Conservation (phyloP, 1,139 yeast species). For the Blastobotrys persicus region DNA sequence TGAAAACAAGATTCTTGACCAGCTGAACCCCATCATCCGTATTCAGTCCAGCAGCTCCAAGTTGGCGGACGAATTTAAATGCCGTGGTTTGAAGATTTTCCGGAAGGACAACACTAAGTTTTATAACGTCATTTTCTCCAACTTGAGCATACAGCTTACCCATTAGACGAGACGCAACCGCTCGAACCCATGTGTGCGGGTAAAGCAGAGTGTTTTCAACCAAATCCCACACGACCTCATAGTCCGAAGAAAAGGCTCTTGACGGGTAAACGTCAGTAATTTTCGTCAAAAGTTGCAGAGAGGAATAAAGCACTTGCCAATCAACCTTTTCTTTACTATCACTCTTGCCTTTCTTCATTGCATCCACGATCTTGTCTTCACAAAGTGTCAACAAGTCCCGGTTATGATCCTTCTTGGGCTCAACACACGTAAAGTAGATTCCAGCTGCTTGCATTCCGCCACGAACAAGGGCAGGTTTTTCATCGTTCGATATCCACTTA, state of each 20-base stretch:
- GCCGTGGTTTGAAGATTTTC: constrained; percentile 58
- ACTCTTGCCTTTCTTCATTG: constrained; percentile 25
- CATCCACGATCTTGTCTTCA: constrained; percentile 23
- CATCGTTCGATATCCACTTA: constrained; percentile 66
- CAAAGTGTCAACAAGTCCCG: constrained; percentile 24
- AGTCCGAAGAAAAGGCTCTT: constrained; percentile 35
- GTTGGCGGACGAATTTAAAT: constrained; percentile 67
- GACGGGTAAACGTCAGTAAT: constrained; percentile 32
- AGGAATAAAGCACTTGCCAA: constrained; percentile 79
- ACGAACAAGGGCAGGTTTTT: constrained; percentile 56
- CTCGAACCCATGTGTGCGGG: constrained; percentile 92
- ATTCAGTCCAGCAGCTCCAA: constrained; percentile 72
- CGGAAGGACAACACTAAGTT: constrained; percentile 26
- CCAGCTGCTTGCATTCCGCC: constrained; percentile 79
- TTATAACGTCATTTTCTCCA: constrained; percentile 30
- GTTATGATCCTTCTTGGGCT: constrained; percentile 31
- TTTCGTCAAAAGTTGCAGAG: constrained; percentile 52
- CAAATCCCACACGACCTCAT: constrained; percentile 48
- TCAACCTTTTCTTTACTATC: constrained; percentile 31
- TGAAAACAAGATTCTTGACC: constrained; percentile 62
- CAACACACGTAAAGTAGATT: constrained; percentile 54
- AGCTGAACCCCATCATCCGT: constrained; percentile 64
- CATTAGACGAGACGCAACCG: constrained; percentile 61
- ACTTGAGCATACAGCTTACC: constrained; percentile 47
- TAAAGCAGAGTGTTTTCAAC: constrained; percentile 60